Conservation (phyloP, 495 filamentous ascomycete species). For the Cercophora scortea region DNA sequence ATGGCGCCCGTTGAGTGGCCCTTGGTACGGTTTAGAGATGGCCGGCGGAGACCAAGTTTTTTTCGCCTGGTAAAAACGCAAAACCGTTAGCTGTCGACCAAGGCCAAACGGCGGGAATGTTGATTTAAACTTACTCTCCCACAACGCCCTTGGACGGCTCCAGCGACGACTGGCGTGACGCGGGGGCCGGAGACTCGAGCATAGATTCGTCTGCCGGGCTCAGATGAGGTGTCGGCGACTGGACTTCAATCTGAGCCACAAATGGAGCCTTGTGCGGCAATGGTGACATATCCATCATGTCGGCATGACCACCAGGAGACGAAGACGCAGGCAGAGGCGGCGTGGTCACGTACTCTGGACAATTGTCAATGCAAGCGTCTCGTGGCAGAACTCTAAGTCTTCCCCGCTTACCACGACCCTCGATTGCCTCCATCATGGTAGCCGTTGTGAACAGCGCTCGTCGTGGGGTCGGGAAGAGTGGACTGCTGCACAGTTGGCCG, state of each 20-base stretch:
- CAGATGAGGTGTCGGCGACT: slow-evolving; percentile 56
- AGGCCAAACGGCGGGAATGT: slow-evolving; percentile 1
- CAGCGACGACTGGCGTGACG: slow-evolving; percentile 35
- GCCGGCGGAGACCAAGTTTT: slow-evolving; percentile 51
- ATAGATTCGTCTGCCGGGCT: slow-evolving; percentile 35
- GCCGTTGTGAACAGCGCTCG: slow-evolving; percentile 81
- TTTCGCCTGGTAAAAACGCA: slow-evolving; percentile 38
- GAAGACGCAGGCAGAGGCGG: slow-evolving; percentile 80
- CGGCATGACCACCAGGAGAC: slow-evolving; percentile 56
- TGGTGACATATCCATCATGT: slow-evolving; percentile 91
- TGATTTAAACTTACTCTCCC: slow-evolving; percentile 40
- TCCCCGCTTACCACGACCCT: slow-evolving; percentile 59
- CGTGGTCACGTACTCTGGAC: slow-evolving; percentile 65
- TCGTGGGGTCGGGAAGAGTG: slow-evolving; percentile 82
- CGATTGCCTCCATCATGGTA: slow-evolving; percentile 57
- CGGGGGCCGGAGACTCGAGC: slow-evolving; percentile 39
- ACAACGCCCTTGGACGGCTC: slow-evolving; percentile 40
- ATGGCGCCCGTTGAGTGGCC: slow-evolving; percentile 46
- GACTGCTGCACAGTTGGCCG: slow-evolving; percentile 46
- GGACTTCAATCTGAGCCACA: slow-evolving; percentile 50
- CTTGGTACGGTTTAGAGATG: slow-evolving; percentile 54
- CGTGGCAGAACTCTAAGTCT: slow-evolving; percentile 34
- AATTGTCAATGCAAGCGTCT: slow-evolving; percentile 15
- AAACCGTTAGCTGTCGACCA: slow-evolving; percentile 8
- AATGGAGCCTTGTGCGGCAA: slow-evolving; percentile 82